These are phyloP conservation scores for Malassezia nana DNA, from an alignment of 1,284 basidiomycete species.

Conservation along the genomic window DNA sequence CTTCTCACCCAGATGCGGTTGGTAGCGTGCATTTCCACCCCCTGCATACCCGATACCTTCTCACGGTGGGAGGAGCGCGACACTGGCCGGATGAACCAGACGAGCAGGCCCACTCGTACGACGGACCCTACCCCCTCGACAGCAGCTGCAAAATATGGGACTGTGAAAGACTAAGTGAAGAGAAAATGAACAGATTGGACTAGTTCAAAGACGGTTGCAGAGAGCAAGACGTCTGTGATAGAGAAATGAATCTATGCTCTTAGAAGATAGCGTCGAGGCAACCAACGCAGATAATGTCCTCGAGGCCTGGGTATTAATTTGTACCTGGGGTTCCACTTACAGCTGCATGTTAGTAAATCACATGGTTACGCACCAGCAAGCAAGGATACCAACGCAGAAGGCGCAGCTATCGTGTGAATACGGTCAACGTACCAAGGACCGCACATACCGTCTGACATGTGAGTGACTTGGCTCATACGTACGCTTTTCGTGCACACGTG, in stretches of 20 bases:
- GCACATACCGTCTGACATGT: constrained; percentile 15
- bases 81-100: background rate
- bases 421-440: constrained; percentile 17
- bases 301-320: constrained; percentile 15
- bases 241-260: background rate
- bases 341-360: background rate
- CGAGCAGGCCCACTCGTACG: background rate
- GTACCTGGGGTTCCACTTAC: background rate
- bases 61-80: constrained; percentile 9
- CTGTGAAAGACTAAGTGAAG: background rate
- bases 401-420: constrained; percentile 11
- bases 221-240: background rate
- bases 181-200: background rate
- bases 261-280: constrained; percentile 19
- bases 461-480: constrained; percentile 3
- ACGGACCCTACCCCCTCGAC: background rate
- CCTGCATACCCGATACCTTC: background rate
- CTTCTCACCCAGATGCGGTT: constrained; percentile 7
- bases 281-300: constrained; percentile 20
- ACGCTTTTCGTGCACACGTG: constrained; percentile 17
- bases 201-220: background rate
- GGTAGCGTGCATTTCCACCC: constrained; percentile 10
- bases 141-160: background rate
- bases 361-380: constrained; percentile 14
- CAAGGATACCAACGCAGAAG: constrained; percentile 15